Percentiles rank a stretch among this genome's conserved stretches.
These are phyloP conservation scores for Populus simonii DNA, from an alignment of 345 rosid genomes.

Conservation along the genomic window DNA sequence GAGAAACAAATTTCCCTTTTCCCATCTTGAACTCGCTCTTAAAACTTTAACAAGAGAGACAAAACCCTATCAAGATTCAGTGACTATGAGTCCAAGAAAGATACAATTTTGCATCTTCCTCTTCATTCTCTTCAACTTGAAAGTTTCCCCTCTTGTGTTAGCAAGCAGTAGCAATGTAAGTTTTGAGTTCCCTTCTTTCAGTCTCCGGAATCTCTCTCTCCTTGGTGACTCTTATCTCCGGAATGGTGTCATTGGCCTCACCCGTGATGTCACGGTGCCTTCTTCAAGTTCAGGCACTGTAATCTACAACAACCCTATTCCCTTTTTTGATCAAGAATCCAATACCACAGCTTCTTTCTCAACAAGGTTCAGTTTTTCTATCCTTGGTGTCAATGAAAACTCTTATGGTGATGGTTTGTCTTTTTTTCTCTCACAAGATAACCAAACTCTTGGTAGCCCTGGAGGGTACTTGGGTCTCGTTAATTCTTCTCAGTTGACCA, in stretches of 20 bases:
- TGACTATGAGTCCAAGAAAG: slow-evolving; percentile 42
- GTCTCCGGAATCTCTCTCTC: slow-evolving; percentile 75
- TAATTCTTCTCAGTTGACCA: slow-evolving; percentile 64
- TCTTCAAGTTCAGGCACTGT: slow-evolving; percentile 78
- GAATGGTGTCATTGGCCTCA: slow-evolving; percentile 77
- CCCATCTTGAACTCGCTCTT: slow-evolving; percentile 3
- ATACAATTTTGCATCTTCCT: slow-evolving; percentile 41
- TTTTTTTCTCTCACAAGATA: slow-evolving; percentile 77
- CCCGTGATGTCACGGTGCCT: slow-evolving; percentile 74
- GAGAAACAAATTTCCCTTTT: not conserved
- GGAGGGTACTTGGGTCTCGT: slow-evolving; percentile 82
- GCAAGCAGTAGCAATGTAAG: slow-evolving; percentile 25
- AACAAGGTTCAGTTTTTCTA: slow-evolving; percentile 70
- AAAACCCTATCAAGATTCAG: not conserved
- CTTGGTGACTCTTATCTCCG: slow-evolving; percentile 88
- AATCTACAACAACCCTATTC: slow-evolving; percentile 66
- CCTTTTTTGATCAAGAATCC: slow-evolving; percentile 63
- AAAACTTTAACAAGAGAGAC: not conserved
- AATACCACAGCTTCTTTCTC: slow-evolving; percentile 80
- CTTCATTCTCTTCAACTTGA: slow-evolving; percentile 30
- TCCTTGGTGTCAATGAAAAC: slow-evolving; percentile 50
- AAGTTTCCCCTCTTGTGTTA: slow-evolving; percentile 4
- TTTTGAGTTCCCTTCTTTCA: slow-evolving; percentile 58
- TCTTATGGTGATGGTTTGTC: slow-evolving; percentile 84
- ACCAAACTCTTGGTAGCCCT: slow-evolving; percentile 67